phyloP scores from a whole-genome alignment of 1,139 yeast species.

The Diutina sp. region DNA sequence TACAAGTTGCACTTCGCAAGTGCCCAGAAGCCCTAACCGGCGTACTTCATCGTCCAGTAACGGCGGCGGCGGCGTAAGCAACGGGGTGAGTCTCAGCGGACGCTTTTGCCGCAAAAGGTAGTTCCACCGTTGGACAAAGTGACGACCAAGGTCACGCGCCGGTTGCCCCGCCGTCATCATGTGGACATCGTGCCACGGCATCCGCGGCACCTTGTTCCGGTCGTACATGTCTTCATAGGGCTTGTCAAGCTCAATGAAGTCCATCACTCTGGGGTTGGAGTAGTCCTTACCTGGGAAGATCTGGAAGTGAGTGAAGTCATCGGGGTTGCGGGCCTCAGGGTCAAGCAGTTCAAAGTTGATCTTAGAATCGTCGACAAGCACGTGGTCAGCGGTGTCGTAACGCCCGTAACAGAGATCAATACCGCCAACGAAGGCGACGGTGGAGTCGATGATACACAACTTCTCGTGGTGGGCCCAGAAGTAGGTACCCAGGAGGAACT shows the following conservation, averaged over 20 bases:
- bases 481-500: slow-evolving; percentile 79
- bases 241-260: slow-evolving; percentile 65
- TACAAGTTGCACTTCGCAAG: slow-evolving; percentile 83
- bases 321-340: slow-evolving; percentile 17
- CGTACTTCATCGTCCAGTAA: slow-evolving; percentile 60
- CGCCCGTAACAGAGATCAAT: slow-evolving; percentile 93
- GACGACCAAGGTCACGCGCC: slow-evolving; percentile 86
- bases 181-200: slow-evolving; percentile 99
- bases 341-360: slow-evolving; percentile 24
- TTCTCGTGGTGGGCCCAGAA: slow-evolving; percentile 99
- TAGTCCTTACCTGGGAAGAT: slow-evolving; percentile 95
- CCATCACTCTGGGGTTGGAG: slow-evolving; percentile 88
- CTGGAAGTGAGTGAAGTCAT: slow-evolving; percentile 39
- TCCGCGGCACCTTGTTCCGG: slow-evolving; percentile 67
- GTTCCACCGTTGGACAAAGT: slow-evolving; percentile 97
- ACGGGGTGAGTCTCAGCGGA: slow-evolving; percentile 87
- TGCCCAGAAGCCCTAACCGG: slow-evolving; percentile 56
- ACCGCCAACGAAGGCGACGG: slow-evolving; percentile 89
- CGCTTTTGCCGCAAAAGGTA: slow-evolving; percentile 83
- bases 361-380: slow-evolving; percentile 59
- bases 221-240: slow-evolving; percentile 94
- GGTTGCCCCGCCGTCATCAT: slow-evolving; percentile 95
- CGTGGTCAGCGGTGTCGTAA: slow-evolving; percentile 95
- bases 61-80: slow-evolving; percentile 87
- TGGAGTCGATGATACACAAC: slow-evolving; percentile 73